These are phyloP conservation scores for Cydonia oblonga DNA, from an alignment of 331 rosid species.

Conservation along the genomic window DNA sequence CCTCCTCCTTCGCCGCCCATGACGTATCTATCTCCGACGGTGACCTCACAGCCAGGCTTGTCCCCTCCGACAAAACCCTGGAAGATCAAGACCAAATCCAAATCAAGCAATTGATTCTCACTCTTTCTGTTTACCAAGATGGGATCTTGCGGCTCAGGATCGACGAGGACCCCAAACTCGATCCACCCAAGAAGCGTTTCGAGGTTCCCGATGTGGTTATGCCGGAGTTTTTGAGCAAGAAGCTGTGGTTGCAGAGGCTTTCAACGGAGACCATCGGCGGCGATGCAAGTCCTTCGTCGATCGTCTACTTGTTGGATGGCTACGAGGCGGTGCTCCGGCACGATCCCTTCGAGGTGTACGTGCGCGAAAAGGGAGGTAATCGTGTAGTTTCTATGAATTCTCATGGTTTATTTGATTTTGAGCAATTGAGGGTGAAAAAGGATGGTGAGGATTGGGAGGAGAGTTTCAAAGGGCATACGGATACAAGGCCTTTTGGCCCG, in stretches of 20 bases:
- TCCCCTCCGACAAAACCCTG: constrained; percentile 5
- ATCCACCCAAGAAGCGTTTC: constrained; percentile 60
- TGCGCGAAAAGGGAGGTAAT: constrained; percentile 46
- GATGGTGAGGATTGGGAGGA: constrained; percentile 85
- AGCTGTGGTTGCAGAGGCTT: constrained; percentile 60
- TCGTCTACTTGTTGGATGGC: constrained; percentile 50
- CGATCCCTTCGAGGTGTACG: constrained; percentile 82
- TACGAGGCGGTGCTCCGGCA: constrained; percentile 69
- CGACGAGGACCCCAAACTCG: constrained; percentile 58
- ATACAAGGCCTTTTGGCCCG: constrained; percentile 71
- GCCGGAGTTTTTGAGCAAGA: constrained; percentile 35
- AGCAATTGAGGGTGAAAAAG: constrained; percentile 47
- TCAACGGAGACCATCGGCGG: constrained; percentile 32
- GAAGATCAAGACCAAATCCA: constrained; percentile 7
- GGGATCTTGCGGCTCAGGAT: constrained; percentile 69
- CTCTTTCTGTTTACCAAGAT: constrained; percentile 55
- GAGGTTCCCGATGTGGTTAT: constrained; percentile 73
- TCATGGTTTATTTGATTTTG: constrained; percentile 82
- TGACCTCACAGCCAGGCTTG: constrained; percentile 46
- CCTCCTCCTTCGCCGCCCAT: constrained; percentile 45
- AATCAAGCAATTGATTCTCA: constrained; percentile 51
- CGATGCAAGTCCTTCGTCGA: constrained; percentile 34
- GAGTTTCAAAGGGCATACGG: constrained; percentile 57
- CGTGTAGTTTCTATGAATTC: constrained; percentile 72
- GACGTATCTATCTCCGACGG: constrained; percentile 26